Evolutionary conservation across 2,329 filamentous ascomycete genomes (phyloP), one percentile per base, ranked within the genome.

Genomic region (Aureobasidium pullulans): DNA sequence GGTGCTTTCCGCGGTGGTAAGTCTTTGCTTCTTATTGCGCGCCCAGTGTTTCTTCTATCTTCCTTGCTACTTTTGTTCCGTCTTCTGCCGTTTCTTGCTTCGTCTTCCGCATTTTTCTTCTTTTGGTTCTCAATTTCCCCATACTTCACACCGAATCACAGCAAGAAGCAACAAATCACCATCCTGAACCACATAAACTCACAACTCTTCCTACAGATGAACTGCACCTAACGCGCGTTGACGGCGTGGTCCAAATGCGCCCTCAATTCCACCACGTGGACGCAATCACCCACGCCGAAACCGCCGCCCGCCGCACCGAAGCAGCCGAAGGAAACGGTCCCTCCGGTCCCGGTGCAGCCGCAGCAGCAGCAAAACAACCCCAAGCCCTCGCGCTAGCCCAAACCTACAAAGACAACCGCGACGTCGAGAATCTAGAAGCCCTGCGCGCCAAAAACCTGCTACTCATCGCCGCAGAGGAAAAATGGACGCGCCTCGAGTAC

Each of bases 211-310:
- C n/a, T 2, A 42, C 16, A 56, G 89, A 89, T 66, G 85, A 95
- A 69, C 78, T 96, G 9, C 90, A 96, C 74, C 84, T 97, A 40
- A 95, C 90, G 0, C 89, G 88, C 28, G 83, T 95, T 47, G 85
- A 87, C 42, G 87, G 89, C 2, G 84, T 96, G 46, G 88, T 96
- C 43, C 90, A 96, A 70, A 84, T 99, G 69, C 88, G 92, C 4
- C 91, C 94, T 0, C 90, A 96, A 69, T 88, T 96, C 62, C 90
- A 96, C 74, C 91, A 97, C 75, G 81, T 97, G 65, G 94, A 97
- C 74, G 93, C 94, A 3, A 75, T 85, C 47, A 80, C 86, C 48
- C 90, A 96, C 44, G 52, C 57, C 11, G 60, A 63, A 29, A 76
- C 70, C 48, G 67, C 69, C 64, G 73, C 66, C 66, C 63, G 65